These are phyloP conservation scores for Pseudogymnoascus sp. DNA, from an alignment of 2,329 filamentous ascomycete species.

Conservation along the genomic window DNA sequence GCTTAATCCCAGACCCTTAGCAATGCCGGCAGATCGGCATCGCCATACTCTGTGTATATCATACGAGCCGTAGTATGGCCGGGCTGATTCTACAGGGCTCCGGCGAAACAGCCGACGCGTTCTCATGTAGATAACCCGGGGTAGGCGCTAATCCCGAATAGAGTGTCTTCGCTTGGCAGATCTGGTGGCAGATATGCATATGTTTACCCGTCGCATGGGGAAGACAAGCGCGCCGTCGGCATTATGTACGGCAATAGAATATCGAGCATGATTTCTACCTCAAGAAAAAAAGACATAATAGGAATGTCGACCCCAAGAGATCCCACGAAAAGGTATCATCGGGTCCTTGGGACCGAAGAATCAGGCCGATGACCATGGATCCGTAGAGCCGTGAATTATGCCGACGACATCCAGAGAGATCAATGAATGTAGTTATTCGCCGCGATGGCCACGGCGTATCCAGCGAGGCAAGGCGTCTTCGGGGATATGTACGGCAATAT, in stretches of 20 bases:
- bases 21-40: neutral
- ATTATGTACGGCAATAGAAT: neutral
- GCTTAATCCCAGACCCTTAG: neutral
- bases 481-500: neutral
- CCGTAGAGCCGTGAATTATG: too few relatives aligned
- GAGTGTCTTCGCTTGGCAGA: neutral
- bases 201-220: neutral
- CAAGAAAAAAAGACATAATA: neutral
- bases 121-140: neutral
- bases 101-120: neutral
- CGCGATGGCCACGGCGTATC: too few relatives aligned
- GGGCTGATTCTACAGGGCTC: neutral
- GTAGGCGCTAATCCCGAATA: neutral
- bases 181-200: constrained; percentile 1
- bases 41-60: neutral
- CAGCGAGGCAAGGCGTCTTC: neutral
- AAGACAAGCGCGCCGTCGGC: neutral
- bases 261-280: neutral
- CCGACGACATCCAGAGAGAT: too few relatives aligned
- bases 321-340: too few relatives aligned
- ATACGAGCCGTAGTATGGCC: neutral
- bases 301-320: neutral
- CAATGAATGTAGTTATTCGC: too few relatives aligned
- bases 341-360: too few relatives aligned
- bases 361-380: too few relatives aligned